Conservation (phyloP, 805 yeast genomes). For the Yarrowia osloensis region DNA sequence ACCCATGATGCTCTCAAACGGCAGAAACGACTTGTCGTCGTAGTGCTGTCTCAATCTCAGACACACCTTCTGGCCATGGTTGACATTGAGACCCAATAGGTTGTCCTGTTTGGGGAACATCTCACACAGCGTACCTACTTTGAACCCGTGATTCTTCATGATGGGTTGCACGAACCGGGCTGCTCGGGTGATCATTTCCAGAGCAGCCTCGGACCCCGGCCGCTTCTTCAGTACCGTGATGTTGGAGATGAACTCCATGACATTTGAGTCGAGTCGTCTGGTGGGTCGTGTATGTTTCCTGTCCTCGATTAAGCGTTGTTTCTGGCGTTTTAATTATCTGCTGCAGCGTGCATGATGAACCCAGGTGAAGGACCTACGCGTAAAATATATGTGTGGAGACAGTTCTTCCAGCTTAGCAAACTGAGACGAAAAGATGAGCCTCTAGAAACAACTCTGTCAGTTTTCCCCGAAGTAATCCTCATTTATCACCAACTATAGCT, state of each 20-base stretch:
- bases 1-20: constrained; percentile 66
- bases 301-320: neutral
- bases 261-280: neutral
- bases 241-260: constrained; percentile 33
- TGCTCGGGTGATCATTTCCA: constrained; percentile 63
- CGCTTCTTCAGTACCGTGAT: constrained; percentile 51
- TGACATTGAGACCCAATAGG: constrained; percentile 80
- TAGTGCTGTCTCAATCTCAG: constrained; percentile 65
- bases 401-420: no score
- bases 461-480: no score
- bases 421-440: no score
- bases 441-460: no score
- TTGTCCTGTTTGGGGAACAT: constrained; percentile 71
- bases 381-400: no score
- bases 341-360: neutral
- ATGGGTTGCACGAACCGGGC: constrained; percentile 74
- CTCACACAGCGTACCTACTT: constrained; percentile 71
- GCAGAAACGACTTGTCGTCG: constrained; percentile 56
- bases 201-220: constrained; percentile 52
- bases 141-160: constrained; percentile 65
- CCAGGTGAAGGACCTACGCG: no score
- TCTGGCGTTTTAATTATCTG: neutral
- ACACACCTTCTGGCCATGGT: constrained; percentile 70
- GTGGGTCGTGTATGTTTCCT: neutral
- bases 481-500: no score